Conservation (phyloP, 495 filamentous ascomycete genomes). For the Hypomontagnella monticulosa region DNA sequence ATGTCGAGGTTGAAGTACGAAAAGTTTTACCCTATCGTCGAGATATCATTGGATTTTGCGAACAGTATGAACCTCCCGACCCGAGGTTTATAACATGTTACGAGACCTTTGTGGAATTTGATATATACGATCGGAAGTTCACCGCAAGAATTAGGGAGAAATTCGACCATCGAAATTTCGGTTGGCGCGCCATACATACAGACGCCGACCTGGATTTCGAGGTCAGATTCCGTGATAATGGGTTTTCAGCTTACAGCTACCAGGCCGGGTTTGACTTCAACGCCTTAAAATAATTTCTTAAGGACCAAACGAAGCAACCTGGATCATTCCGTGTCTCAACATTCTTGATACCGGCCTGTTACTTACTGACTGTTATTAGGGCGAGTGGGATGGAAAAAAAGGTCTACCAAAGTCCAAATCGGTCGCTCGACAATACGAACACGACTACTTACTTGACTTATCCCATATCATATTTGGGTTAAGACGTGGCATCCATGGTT, state of each 20-base stretch:
- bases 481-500: too few relatives aligned
- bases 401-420: too few relatives aligned
- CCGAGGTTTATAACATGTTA: not conserved
- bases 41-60: conserved; percentile 30
- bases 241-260: conserved; percentile 11
- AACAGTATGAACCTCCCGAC: not conserved
- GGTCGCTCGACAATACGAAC: not conserved
- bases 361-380: too few relatives aligned
- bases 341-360: too few relatives aligned
- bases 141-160: conserved; percentile 4
- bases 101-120: conserved; percentile 30
- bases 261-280: conserved; percentile 26
- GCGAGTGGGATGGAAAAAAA: too few relatives aligned
- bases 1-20: conserved; percentile 6
- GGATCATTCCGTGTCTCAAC: too few relatives aligned
- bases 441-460: not conserved
- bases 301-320: not conserved
- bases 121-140: conserved; percentile 36
- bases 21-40: conserved; percentile 32
- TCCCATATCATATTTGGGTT: too few relatives aligned
- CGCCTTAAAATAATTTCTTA: not conserved
- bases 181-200: conserved; percentile 6
- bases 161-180: conserved; percentile 6
- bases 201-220: conserved; percentile 28
- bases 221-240: conserved; percentile 11